Percentiles rank a stretch among this genome's conserved stretches.
phyloP scores from a whole-genome alignment of 345 rosid genomes.

The Eucalyptus microcorys region DNA sequence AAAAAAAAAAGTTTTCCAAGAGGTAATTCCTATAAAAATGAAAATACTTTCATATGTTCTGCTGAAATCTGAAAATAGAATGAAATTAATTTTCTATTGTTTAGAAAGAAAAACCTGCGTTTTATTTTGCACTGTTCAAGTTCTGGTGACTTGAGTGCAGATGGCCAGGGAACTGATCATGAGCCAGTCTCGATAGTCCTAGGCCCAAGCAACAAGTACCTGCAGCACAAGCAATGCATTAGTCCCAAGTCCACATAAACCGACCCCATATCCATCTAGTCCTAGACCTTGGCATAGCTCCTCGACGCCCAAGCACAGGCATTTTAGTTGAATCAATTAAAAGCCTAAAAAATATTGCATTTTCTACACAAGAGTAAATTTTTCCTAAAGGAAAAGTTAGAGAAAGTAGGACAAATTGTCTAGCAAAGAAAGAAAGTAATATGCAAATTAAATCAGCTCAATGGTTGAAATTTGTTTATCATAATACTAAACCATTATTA shows the following conservation, averaged over 20 bases:
- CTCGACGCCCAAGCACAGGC: fast-evolving
- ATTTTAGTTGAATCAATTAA: neutral
- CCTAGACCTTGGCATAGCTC: neutral
- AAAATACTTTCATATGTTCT: fast-evolving
- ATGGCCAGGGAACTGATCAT: fast-evolving
- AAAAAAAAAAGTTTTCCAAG: neutral
- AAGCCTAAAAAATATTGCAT: neutral
- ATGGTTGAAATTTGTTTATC: neutral
- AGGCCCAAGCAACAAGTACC: neutral
- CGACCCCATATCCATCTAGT: neutral
- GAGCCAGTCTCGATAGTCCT: fast-evolving
- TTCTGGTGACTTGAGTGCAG: neutral
- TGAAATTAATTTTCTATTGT: fast-evolving
- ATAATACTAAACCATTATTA: neutral
- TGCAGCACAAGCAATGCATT: fast-evolving
- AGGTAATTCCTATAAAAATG: neutral
- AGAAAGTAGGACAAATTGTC: neutral
- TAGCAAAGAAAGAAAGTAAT: neutral
- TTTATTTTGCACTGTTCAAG: neutral
- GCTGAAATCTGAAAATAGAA: neutral
- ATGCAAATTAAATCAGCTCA: neutral
- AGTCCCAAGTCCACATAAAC: neutral
- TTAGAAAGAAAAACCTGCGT: neutral
- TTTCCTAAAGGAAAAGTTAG: neutral
- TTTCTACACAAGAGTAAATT: neutral